A percentile compares a stretch with the other conserved stretches of the same genome.
Conservation (phyloP, 768 basidiomycete species). For the Krasilnikovozyma curviuscula region DNA sequence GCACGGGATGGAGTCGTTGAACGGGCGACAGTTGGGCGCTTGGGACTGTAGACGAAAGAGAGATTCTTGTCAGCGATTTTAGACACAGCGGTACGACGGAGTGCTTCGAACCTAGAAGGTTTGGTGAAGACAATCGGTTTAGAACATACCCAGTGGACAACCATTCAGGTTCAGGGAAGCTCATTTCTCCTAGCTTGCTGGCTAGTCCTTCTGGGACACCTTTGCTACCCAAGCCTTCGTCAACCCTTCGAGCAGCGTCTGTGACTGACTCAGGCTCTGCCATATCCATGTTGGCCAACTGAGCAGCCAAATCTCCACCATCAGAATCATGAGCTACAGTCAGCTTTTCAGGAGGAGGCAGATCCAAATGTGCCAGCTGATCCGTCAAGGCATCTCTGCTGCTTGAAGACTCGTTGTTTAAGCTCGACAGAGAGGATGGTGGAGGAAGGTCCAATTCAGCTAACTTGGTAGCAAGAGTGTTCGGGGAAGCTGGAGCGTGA, state of each 20-base stretch:
- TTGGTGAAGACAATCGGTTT: background rate
- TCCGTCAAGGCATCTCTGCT: constrained; percentile 22
- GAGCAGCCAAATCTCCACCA: too few species aligned
- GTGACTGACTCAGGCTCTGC: constrained; percentile 25
- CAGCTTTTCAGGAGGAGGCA: too few species aligned
- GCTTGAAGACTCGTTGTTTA: background rate
- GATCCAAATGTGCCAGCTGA: constrained; percentile 20
- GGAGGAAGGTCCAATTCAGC: constrained; percentile 1
- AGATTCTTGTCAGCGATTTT: background rate
- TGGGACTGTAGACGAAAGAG: background rate
- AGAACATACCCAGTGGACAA: constrained; percentile 24
- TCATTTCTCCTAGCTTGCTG: constrained; percentile 1
- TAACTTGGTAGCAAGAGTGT: constrained; percentile 1
- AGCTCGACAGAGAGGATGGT: background rate
- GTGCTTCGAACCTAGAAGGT: background rate
- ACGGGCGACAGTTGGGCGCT: background rate
- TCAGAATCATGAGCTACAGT: too few species aligned
- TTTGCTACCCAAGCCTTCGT: constrained; percentile 10
- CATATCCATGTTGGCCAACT: constrained; percentile 23
- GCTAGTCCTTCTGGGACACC: constrained; percentile 17
- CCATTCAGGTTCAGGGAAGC: constrained; percentile 10
- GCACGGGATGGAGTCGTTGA: constrained; percentile 8
- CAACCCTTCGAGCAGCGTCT: constrained; percentile 10
- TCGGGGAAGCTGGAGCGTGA: background rate
- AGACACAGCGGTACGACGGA: too few species aligned